These are phyloP conservation scores for Coprinopsis sp. DNA, from an alignment of 768 basidiomycete species.

Conservation along the genomic window DNA sequence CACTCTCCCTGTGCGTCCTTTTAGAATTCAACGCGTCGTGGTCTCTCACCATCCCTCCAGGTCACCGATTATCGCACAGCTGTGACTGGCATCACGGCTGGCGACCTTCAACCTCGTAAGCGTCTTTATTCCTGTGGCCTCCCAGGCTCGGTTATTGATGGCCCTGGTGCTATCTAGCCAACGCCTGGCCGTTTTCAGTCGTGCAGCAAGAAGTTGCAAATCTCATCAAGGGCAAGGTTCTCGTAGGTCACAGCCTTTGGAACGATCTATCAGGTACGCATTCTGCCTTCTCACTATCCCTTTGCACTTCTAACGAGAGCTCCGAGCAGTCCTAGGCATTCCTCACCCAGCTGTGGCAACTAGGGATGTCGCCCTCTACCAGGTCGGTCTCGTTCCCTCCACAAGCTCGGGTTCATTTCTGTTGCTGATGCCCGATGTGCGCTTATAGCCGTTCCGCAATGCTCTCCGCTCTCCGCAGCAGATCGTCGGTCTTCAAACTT, in stretches of 20 bases:
- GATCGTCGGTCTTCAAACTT: slow-evolving; percentile 68
- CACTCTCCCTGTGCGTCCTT: slow-evolving; percentile 39
- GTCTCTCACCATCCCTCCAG: slow-evolving; percentile 18
- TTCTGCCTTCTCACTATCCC: slow-evolving; percentile 11
- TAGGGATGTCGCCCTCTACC: slow-evolving; percentile 76
- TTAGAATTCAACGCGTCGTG: not conserved
- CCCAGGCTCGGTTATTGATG: not conserved
- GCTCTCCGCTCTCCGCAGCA: slow-evolving; percentile 64
- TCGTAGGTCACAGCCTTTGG: slow-evolving; percentile 79
- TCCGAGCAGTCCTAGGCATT: slow-evolving; percentile 81
- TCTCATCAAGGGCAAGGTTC: slow-evolving; percentile 62
- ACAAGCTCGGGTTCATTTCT: slow-evolving; percentile 7
- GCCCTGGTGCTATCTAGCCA: slow-evolving; percentile 27
- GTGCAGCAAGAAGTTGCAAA: slow-evolving; percentile 65
- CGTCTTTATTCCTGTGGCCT: not conserved
- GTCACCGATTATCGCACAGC: slow-evolving; percentile 72
- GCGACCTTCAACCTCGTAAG: slow-evolving; percentile 37
- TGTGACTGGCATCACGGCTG: slow-evolving; percentile 49
- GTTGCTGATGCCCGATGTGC: not conserved
- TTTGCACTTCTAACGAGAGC: slow-evolving; percentile 8
- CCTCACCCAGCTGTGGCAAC: slow-evolving; percentile 75
- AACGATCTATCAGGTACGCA: slow-evolving; percentile 69
- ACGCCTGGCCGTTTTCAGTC: slow-evolving; percentile 51
- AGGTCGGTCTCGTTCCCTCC: slow-evolving; percentile 26
- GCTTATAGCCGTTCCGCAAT: slow-evolving; percentile 71